These are phyloP conservation scores for Cyclospora cayetanensis DNA, from an alignment of 169 alveolate genomes.

Conservation along the genomic window DNA sequence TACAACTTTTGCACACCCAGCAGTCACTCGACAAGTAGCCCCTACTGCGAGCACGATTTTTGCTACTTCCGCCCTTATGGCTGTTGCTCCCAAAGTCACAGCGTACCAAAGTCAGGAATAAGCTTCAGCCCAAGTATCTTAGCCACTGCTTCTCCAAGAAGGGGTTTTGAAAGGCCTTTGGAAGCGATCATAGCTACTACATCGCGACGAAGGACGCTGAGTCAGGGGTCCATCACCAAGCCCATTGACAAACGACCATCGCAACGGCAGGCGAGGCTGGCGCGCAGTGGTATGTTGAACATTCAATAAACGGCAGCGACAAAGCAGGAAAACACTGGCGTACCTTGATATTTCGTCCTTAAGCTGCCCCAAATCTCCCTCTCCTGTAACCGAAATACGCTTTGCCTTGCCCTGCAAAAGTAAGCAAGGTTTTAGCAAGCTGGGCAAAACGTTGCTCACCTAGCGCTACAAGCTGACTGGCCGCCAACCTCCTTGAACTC, in stretches of 20 bases:
- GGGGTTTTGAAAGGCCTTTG: conserved; percentile 19
- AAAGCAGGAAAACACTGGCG: neutral
- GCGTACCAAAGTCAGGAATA: conserved; percentile 55
- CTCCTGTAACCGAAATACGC: conserved; percentile 21
- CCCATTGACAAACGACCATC: too few relatives aligned
- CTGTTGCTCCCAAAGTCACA: neutral
- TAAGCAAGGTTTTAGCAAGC: neutral
- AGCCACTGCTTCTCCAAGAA: conserved; percentile 27
- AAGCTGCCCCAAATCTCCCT: neutral
- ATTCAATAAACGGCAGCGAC: too few relatives aligned
- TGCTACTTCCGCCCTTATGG: neutral
- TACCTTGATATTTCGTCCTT: conserved; percentile 50
- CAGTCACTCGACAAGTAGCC: too few relatives aligned
- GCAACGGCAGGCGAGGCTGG: too few relatives aligned
- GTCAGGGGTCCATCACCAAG: neutral
- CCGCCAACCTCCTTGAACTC: too few relatives aligned
- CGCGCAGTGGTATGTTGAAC: too few relatives aligned
- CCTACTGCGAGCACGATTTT: too few relatives aligned
- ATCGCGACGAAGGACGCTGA: conserved; percentile 40
- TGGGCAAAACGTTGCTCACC: neutral
- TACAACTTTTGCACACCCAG: too few relatives aligned
- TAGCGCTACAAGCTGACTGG: too few relatives aligned
- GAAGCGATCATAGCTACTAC: conserved; percentile 39
- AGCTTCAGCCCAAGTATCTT: conserved; percentile 13
- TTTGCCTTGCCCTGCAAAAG: conserved; percentile 48